Conservation (phyloP, 768 basidiomycete species). For the Lactifluus subvellereus region DNA sequence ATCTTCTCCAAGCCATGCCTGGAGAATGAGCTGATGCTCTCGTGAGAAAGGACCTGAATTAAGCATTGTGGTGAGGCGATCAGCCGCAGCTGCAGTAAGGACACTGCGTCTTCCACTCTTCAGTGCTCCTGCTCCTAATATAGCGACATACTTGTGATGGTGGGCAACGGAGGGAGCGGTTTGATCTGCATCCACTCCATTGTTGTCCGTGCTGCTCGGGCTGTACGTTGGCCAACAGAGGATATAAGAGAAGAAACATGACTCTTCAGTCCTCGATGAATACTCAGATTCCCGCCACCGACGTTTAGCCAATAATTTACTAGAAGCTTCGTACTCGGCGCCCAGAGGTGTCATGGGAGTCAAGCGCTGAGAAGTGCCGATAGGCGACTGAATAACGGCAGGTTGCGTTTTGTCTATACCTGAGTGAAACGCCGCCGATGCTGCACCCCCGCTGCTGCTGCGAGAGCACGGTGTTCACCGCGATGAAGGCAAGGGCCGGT, state of each 20-base stretch:
- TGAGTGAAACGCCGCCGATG: conserved; percentile 1
- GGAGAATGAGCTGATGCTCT: conserved; percentile 33
- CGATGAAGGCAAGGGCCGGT: no score
- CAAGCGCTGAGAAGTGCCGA: neutral
- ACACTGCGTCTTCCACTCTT: conserved; percentile 41
- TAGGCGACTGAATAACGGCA: no score
- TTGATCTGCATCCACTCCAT: conserved; percentile 41
- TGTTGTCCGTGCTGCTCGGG: conserved; percentile 10
- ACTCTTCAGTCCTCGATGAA: conserved; percentile 39
- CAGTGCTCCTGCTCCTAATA: conserved; percentile 38
- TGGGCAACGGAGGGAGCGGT: conserved; percentile 56
- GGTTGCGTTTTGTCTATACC: neutral
- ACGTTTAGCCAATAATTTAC: neutral
- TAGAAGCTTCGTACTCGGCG: neutral
- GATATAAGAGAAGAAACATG: conserved; percentile 49
- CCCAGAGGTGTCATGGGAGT: conserved; percentile 3
- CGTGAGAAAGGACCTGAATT: conserved; percentile 51
- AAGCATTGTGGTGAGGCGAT: conserved; percentile 42
- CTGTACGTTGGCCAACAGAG: conserved; percentile 17
- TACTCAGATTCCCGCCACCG: conserved; percentile 37
- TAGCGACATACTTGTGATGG: conserved; percentile 42
- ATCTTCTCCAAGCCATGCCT: neutral
- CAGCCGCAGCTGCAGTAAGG: conserved; percentile 52
- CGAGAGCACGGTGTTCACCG: no score
- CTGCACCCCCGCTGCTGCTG: no score